Percentiles rank a stretch among this genome's conserved stretches.
Conservation (phyloP, 2,329 filamentous ascomycete species). For the Keithomyces neogunnii region DNA sequence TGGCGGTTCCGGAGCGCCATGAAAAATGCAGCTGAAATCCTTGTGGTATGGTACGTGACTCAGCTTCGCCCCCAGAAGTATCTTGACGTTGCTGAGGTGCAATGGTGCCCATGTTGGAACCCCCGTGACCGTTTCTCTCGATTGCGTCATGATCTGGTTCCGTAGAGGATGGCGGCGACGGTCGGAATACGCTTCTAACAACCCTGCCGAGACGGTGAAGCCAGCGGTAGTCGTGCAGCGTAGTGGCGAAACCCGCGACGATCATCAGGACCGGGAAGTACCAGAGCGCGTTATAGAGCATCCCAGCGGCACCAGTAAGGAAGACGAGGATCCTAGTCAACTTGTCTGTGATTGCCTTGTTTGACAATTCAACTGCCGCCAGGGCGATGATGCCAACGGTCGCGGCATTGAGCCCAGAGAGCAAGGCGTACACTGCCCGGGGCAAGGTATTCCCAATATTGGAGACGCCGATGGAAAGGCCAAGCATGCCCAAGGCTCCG, state of each 20-base stretch:
- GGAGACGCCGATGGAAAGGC: conserved; percentile 55
- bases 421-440: conserved; percentile 54
- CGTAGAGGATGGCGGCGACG: not conserved
- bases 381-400: conserved; percentile 66
- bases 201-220: conserved; percentile 24
- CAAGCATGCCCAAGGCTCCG: conserved; percentile 63
- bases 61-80: not conserved
- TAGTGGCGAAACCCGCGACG: conserved; percentile 40
- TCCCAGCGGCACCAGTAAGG: conserved; percentile 51
- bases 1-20: conserved; percentile 33
- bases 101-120: too few relatives aligned
- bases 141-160: not conserved
- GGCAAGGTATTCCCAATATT: conserved; percentile 52
- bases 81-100: not conserved
- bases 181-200: not conserved
- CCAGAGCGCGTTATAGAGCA: conserved; percentile 67
- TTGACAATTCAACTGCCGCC: conserved; percentile 57
- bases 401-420: conserved; percentile 63
- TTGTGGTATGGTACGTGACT: not conserved
- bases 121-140: not conserved
- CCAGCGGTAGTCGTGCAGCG: conserved; percentile 49
- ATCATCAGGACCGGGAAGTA: conserved; percentile 62
- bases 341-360: conserved; percentile 59
- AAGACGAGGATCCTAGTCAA: conserved; percentile 57
- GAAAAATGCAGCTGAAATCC: conserved; percentile 30